Evolutionary conservation across 495 filamentous ascomycete genomes (phyloP), one percentile per base, ranked within the genome.

Genomic region (Talaromyces thailandensis): DNA sequence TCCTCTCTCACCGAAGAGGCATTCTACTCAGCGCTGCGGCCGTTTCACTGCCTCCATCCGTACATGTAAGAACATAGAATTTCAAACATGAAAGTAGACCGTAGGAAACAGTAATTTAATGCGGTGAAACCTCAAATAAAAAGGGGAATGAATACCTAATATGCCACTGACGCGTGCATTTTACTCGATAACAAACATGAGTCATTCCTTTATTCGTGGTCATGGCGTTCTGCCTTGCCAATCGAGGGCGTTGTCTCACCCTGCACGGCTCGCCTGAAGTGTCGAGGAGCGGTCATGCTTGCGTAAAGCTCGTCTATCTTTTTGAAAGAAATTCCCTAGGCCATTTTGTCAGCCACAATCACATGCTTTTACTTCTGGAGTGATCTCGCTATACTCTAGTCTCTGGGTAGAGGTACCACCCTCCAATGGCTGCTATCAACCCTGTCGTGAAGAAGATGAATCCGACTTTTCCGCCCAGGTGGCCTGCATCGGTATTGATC

Each of bases 351-450:
- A 57, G 53, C 29, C 28, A 23, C 23, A 40, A 35, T 37, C 31
- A 23, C 43, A 35, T 21, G 5, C 18, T 25, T 37, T 58, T 7
- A 23, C 8, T 58, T 43, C 23, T 40, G 11, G 18, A 21, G 56
- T 4, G 6, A 6, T 57, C 53, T 58, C 29, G 29, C 56, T 40
- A 35, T 43, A 63, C 66, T 59, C 66, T 68, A 18, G 66, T 68
- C 29, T 68, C 66, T 4, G 66, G 66, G 31, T 68, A 68, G 14
- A 68, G 50, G 62, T 35, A 66, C 61, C 61, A 68, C 28, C 66
- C 66, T 11, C 62, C 64, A 28, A 64, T 45, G 24, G 66, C 62
- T n/a, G 62, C 66, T 26, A 68, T 52, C 16, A 63, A 45, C 2
- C 66, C 66, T 3, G 58, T 64, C 7, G 28, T 62, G 18, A 68